These are phyloP conservation scores for Schwanniomyces sp. DNA, from an alignment of 805 yeast species.

Conservation along the genomic window DNA sequence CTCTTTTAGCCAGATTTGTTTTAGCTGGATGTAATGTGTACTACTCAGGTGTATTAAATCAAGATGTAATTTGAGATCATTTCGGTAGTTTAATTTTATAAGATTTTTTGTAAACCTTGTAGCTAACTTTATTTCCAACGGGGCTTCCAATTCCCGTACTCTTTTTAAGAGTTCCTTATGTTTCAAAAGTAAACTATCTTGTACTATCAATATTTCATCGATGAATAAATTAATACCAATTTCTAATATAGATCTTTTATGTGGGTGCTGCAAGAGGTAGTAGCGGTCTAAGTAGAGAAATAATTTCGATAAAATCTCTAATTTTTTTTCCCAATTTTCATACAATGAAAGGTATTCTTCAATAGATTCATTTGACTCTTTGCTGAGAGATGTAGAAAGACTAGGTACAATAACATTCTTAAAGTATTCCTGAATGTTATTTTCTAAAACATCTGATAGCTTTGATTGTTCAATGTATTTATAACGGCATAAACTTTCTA, in stretches of 20 bases:
- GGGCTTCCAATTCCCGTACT: conserved; percentile 7
- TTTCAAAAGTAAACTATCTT: conserved; percentile 6
- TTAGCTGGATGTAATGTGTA: conserved; percentile 13
- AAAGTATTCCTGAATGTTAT: conserved; percentile 18
- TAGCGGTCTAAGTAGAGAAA: conserved; percentile 36
- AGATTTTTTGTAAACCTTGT: conserved; percentile 16
- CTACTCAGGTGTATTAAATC: conserved; percentile 11
- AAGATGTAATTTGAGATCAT: conserved; percentile 11
- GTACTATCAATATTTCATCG: conserved; percentile 10
- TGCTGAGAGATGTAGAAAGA: conserved; percentile 4
- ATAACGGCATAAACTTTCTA: conserved; percentile 31
- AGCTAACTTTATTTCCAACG: conserved; percentile 3
- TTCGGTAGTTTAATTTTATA: conserved; percentile 18
- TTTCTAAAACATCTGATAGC: conserved; percentile 17
- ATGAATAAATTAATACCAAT: conserved; percentile 22
- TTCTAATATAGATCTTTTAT: conserved; percentile 23
- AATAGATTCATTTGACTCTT: conserved; percentile 4
- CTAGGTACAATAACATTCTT: conserved; percentile 8
- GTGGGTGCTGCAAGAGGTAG: conserved; percentile 33
- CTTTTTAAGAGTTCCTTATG: conserved; percentile 10
- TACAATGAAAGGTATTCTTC: conserved; percentile 13
- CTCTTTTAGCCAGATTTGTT: conserved; percentile 14
- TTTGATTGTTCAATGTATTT: conserved; percentile 33
- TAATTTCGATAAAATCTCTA: conserved; percentile 24
- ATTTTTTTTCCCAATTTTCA: conserved; percentile 22